Evolutionary conservation across 2,329 filamentous ascomycete genomes (phyloP), one percentile per base, ranked within the genome.

Genomic region (Cladophialophora psammophila): DNA sequence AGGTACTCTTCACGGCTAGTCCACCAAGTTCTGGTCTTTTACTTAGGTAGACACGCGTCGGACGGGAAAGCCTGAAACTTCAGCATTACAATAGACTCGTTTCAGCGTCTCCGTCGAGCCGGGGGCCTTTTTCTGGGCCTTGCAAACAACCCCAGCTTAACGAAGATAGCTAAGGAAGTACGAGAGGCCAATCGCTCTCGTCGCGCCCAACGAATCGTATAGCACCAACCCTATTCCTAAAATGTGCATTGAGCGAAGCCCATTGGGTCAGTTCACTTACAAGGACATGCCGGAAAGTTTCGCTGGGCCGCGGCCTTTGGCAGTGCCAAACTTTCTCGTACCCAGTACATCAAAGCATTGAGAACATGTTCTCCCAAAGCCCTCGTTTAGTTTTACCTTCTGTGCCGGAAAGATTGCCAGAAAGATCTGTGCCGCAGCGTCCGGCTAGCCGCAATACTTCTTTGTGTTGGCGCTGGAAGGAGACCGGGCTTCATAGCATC

Each of bases 31-130:
- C 26, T 50, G 45, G 26, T 50, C 18, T 12, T 50, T 26, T 26
- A 12, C 26, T 26, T 26, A 12, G 45, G 3, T 56, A 38, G 6
- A 50, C 57, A 40, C 26, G 26, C 45, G 45, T 31, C 45, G 45
- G 45, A 50, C 45, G 12, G 40, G 26, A 31, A 60, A 60, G 31
- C 35, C 40, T 60, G 57, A 40, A 60, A 40, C 55, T 35, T 26
- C 45, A 48, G 40, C 38, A 34, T 2, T 35, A 50, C 18, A 20
- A 10, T 42, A 42, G 13, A 50, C 45, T 26, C 18, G 45, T 50
- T 26, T 50, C 45, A 26, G 9, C 10, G 45, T 26, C 18, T 10
- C 20, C 45, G 18, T 5, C 3, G 18, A 20, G 20, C 45, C 9
- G 20, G 18, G 18, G 45, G 45, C 15, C 18, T 50, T 26, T 26